phyloP scores from a whole-genome alignment of 306 rosid genomes.

The Oxytropis ochrocephala region DNA sequence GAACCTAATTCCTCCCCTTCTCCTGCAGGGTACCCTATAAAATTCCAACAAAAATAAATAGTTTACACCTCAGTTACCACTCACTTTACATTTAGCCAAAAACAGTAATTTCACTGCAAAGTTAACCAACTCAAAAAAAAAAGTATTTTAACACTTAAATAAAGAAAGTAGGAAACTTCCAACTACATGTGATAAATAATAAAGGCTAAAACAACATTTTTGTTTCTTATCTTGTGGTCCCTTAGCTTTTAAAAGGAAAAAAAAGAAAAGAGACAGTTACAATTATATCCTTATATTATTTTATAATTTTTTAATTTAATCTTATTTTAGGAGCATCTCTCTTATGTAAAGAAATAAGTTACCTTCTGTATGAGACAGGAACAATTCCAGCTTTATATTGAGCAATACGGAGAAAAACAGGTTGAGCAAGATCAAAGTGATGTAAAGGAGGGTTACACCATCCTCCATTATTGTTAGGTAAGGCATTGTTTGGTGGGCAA shows the following conservation, averaged over 20 bases:
- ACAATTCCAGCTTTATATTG: constrained; percentile 92
- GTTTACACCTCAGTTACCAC: neutral
- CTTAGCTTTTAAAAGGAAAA: no score
- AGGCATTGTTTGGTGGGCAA: constrained; percentile 94
- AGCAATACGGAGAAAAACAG: constrained; percentile 84
- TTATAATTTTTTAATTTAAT: no score
- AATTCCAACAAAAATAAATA: neutral
- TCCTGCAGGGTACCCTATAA: constrained; percentile 74
- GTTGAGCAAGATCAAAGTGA: constrained; percentile 96
- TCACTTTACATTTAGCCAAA: neutral
- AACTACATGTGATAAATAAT: neutral
- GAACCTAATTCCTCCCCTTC: constrained; percentile 93
- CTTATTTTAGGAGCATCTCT: no score
- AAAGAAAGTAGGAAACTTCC: constrained; percentile 14
- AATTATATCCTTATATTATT: no score
- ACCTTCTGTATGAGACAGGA: constrained; percentile 90
- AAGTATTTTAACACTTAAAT: neutral
- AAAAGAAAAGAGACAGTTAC: no score
- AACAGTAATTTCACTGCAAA: neutral
- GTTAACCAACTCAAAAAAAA: neutral
- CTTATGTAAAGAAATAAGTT: neutral
- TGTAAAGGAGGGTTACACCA: constrained; percentile 99
- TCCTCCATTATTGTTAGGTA: constrained; percentile 84
- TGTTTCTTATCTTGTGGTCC: no score
- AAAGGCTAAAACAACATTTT: neutral